Evolutionary conservation across 2,329 filamentous ascomycete species (phyloP), one percentile per base, ranked within the genome.

Genomic region (Aspergillus sp.): DNA sequence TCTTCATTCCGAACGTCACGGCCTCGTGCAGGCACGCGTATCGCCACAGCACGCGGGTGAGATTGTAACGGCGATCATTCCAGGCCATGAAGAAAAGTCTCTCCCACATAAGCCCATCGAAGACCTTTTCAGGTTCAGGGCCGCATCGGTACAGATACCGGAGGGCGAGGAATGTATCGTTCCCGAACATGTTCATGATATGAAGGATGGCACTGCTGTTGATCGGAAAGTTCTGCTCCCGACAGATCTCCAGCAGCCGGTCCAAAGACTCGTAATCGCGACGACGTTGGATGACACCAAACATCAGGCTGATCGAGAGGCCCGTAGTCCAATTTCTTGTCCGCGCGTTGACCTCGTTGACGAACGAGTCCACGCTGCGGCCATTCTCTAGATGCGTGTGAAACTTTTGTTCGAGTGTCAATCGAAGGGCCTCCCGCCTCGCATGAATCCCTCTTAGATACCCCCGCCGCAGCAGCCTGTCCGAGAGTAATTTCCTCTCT

Each of bases 1-100:
- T 58, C 53, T 68, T 70, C 73, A 80, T 80, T 4, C 63, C 62
- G 26, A 59, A 59, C 16, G 68, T 76, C 11, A 75, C 74, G 11
- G 51, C 46, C 9, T 68, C 69, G 16, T 71, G 54, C 57, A 81
- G 70, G 62, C 80, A 82, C 6, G 79, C 77, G 67, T 81, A 80
- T 61, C 72, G 71, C 81, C 81, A 83, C 6, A 82, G 60, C 9
- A 82, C 78, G 11, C 77, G 76, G 54, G 75, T 77, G 11, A 78
- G 66, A 55, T 81, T 82, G 61, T 77, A 77, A 39, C 69, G 64
- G 22, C 68, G 68, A 49, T 59, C 61, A 20, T 68, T 68, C 71
- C 73, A 79, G 6, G 78, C 79, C n/a, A 73, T 65, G 18, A 73
- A 58, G 55, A 82, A 82, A 16, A 83, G 69, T 14, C 68, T 65